phyloP scores from a whole-genome alignment of 805 yeast genomes.

The Lipomyces yamanashiensis region DNA sequence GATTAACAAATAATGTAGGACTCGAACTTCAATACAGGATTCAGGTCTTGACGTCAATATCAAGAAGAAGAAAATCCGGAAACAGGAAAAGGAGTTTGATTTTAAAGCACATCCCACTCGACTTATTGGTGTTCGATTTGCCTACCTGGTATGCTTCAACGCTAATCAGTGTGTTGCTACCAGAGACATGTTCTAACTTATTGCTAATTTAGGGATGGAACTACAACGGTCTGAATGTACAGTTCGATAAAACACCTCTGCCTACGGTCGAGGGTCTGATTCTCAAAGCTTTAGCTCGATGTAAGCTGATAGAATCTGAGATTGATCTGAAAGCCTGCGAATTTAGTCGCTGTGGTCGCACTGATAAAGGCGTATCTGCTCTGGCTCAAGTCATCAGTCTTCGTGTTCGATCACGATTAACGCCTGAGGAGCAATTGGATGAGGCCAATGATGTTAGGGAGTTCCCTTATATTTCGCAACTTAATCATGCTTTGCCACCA shows the following conservation, averaged over 20 bases:
- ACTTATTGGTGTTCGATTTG: conserved; percentile 77
- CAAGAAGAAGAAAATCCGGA: conserved; percentile 20
- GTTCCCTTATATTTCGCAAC: conserved; percentile 71
- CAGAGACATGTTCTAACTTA: neutral
- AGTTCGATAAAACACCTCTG: conserved; percentile 68
- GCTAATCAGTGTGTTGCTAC: neutral
- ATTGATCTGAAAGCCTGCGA: conserved; percentile 62
- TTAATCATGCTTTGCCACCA: conserved; percentile 77
- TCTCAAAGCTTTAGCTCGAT: conserved; percentile 68
- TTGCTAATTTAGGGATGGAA: conserved; percentile 71
- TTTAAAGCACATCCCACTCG: conserved; percentile 50
- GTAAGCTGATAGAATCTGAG: conserved; percentile 62
- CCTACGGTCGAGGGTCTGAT: conserved; percentile 87
- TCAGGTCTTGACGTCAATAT: conserved; percentile 6
- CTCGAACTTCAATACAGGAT: conserved; percentile 1
- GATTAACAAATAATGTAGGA: neutral
- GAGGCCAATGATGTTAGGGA: conserved; percentile 66
- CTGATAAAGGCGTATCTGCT: conserved; percentile 97
- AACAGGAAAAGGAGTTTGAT: conserved; percentile 23
- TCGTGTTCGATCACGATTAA: conserved; percentile 67
- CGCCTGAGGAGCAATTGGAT: conserved; percentile 63
- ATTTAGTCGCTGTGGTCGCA: conserved; percentile 91
- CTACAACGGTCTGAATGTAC: conserved; percentile 87
- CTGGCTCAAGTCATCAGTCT: conserved; percentile 91
- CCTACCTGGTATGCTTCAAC: conserved; percentile 55